Evolutionary conservation across 768 basidiomycete species (phyloP), one percentile per base, ranked within the genome.

Genomic region (Lactarius hatsudake): DNA sequence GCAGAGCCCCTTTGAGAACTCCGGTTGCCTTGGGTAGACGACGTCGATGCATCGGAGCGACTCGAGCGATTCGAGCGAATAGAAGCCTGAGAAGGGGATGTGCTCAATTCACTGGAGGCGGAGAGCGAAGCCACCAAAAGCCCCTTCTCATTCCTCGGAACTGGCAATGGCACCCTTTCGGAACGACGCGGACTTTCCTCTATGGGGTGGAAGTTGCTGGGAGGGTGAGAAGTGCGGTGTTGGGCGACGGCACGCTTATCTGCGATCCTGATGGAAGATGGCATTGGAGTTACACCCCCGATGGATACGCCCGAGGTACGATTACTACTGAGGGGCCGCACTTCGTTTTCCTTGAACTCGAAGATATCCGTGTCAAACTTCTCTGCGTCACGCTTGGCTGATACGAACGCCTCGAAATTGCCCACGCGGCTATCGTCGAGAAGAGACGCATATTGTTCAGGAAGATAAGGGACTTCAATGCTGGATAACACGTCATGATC

Each of bases 401-500:
- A 58, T 26, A 70, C 36, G 28, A 59, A 71, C 13, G 54, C 57
- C 36, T 66, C 55, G 61, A 55, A 72, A 9, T 68, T 61, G 69
- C 63, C 71, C 30, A 69, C 71, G 51, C 57, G 61, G 13, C 53
- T 64, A 42, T 73, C 60, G 59, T 69, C 45, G 62, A 64, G 61
- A 57, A 59, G 57, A 63, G 72, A 32, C 80, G 79, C 34, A 71
- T 67, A 68, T 69, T 78, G 75, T 36, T 85, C 83, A 9, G 84
- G 82, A 32, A 94, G 77, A 74, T 87, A 90, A 1, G 96, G 95
- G 15, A 97, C 86, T 69, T 92, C 90, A 67, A 97, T 95, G 69
- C 88, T 89, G 5, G 93, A 89, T 26, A 94, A 86, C 36, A 97
- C 89, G 71, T 96, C 94, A 71, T 96, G 92, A 71, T 94, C 94